Evolutionary conservation across 306 rosid genomes (phyloP).

Genomic region (Castanopsis chinensis): DNA sequence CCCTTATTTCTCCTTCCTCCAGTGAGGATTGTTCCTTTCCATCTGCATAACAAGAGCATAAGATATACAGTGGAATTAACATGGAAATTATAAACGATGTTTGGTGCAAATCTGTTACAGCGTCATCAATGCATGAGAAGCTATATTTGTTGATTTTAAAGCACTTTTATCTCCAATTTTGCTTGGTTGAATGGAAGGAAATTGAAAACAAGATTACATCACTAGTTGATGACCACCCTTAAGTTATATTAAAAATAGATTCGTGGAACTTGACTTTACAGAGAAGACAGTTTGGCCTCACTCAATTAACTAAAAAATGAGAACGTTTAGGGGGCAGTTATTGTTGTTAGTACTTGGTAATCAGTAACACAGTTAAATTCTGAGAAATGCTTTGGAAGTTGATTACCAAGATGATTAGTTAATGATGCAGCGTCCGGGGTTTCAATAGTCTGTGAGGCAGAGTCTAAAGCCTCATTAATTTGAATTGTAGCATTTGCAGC

Average conservation of each 20-base stretch:
- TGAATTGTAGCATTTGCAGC: not conserved
- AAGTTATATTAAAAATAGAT: not conserved
- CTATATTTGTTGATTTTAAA: not conserved
- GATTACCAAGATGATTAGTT: conserved; percentile 28
- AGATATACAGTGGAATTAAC: not conserved
- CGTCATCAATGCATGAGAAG: not conserved
- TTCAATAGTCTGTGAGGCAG: conserved; percentile 24
- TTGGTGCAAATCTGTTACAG: not conserved
- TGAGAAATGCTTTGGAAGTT: conserved; percentile 3
- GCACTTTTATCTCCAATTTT: not conserved
- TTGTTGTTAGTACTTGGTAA: not conserved
- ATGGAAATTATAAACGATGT: not conserved
- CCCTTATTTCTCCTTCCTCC: conserved; percentile 6
- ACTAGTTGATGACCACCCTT: not conserved
- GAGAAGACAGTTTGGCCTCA: not conserved
- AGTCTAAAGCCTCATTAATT: conserved; percentile 9
- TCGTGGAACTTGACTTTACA: not conserved
- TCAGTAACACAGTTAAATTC: not conserved
- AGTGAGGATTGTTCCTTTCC: not conserved
- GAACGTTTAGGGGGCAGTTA: not conserved
- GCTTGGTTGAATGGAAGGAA: not conserved
- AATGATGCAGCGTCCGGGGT: conserved; percentile 20
- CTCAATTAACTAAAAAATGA: conserved; percentile 1
- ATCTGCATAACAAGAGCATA: conserved; percentile 25
- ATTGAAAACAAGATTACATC: not conserved